These are phyloP conservation scores for Neoarthrinium moseri DNA, from an alignment of 2,329 filamentous ascomycete genomes.

Conservation along the genomic window DNA sequence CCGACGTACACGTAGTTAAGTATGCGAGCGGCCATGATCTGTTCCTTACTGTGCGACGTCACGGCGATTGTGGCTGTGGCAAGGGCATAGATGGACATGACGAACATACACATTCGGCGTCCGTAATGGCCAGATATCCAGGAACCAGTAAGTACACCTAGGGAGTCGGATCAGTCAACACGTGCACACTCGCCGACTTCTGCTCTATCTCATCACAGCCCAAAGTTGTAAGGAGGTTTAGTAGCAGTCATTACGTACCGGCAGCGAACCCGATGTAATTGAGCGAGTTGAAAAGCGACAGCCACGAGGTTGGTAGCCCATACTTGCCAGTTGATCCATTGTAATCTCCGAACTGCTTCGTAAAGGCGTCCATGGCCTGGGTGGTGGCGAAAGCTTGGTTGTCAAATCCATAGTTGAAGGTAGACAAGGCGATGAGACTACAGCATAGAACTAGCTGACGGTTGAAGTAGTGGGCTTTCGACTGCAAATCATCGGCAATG, in stretches of 20 bases:
- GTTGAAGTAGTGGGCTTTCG: conserved; percentile 6
- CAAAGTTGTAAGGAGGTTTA: not conserved
- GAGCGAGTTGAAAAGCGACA: conserved; percentile 35
- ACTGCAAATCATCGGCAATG: no score
- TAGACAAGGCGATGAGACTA: conserved; percentile 22
- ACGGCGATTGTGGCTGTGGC: conserved; percentile 29
- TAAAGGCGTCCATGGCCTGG: conserved; percentile 36
- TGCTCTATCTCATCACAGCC: not conserved
- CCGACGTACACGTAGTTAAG: conserved; percentile 37
- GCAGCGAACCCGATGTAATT: conserved; percentile 31
- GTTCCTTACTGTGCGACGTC: conserved; percentile 25
- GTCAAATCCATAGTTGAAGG: conserved; percentile 40
- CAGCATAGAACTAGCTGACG: not conserved
- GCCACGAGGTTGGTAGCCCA: conserved; percentile 26
- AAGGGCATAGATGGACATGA: conserved; percentile 34
- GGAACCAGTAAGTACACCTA: no score
- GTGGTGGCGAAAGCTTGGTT: conserved; percentile 33
- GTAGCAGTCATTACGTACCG: conserved; percentile 21
- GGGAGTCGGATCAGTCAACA: no score
- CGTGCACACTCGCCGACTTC: not conserved
- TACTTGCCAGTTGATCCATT: conserved; percentile 20
- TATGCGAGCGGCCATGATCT: conserved; percentile 33
- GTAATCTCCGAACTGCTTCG: conserved; percentile 30
- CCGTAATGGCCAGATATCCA: no score
- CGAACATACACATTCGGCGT: conserved; percentile 32